A percentile compares a stretch with the other conserved stretches of the same genome.
phyloP scores from a whole-genome alignment of 2,329 filamentous ascomycete genomes.

The Monilinia fructigena region DNA sequence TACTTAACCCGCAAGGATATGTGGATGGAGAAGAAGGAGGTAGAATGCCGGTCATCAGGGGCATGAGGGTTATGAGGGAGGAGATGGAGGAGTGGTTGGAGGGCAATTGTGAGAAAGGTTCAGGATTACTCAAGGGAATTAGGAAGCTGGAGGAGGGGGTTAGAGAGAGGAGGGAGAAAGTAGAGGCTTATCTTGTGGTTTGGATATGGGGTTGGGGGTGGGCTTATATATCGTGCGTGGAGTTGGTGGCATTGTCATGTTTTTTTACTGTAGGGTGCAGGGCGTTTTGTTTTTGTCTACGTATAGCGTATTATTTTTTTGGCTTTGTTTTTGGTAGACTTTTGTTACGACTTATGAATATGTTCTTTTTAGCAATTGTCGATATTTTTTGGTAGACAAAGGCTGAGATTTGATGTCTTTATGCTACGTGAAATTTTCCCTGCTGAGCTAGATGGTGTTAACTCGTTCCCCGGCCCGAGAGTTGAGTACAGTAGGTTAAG shows the following conservation, averaged over 20 bases:
- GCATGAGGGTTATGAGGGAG: slow-evolving; percentile 67
- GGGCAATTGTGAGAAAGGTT: slow-evolving; percentile 76
- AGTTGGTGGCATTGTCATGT: not conserved
- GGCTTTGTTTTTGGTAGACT: too few relatives aligned
- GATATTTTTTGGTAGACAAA: too few relatives aligned
- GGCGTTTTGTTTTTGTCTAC: too few relatives aligned
- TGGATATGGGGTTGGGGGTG: slow-evolving; percentile 45
- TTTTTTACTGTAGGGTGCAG: not conserved
- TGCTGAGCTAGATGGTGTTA: too few relatives aligned
- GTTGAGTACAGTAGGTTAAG: too few relatives aligned
- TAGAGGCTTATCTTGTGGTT: slow-evolving; percentile 55
- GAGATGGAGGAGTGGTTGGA: slow-evolving; percentile 84
- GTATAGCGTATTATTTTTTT: too few relatives aligned
- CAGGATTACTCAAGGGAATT: slow-evolving; percentile 69
- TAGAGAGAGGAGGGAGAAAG: slow-evolving; percentile 29
- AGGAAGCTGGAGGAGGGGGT: slow-evolving; percentile 54
- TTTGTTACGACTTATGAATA: too few relatives aligned
- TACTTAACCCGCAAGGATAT: slow-evolving; percentile 77
- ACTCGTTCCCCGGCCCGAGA: too few relatives aligned
- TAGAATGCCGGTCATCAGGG: slow-evolving; percentile 70
- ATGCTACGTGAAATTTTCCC: too few relatives aligned
- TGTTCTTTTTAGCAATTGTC: too few relatives aligned
- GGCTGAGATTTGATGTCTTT: too few relatives aligned
- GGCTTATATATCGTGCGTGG: not conserved
- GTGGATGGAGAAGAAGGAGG: slow-evolving; percentile 61